Evolutionary conservation across 1,284 basidiomycete genomes (phyloP), one percentile per base, ranked within the genome.

Genomic region (Puccinia novopanici): DNA sequence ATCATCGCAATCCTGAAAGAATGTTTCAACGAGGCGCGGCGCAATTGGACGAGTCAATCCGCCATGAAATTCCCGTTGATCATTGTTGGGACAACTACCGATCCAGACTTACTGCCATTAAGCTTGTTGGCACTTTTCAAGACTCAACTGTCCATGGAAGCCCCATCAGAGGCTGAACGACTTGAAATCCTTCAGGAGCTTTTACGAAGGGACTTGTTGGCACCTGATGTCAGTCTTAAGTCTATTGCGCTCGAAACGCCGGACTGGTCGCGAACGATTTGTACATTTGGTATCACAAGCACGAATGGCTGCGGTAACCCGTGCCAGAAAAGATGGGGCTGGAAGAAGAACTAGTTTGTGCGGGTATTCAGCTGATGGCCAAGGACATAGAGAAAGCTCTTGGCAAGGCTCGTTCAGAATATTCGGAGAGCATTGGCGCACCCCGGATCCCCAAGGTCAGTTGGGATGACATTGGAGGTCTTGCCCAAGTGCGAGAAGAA

Each of bases 381-480:
- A 87, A 87, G 34, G 94, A 98, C 84, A 91, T 97, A 82, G 89
- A 92, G 3, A 82, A 85, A 5, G 94, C 94, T 0, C 87, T 99
- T 15, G 88, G 88, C n/a, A 90, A 91, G 82, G 92, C 93, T 5
- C 89, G 95, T 78, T 88, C 90, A 17, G 89, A 91, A 0, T 97
- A 97, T 86, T 92, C 93, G 22, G 93, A 95, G 84, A 94, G 90
- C 84, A 97, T 99, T 80, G 96, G 96, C 17, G 94, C 95, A 24
- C 97, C 97, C 0, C 95, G 93, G 84, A 99, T 99, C 74, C 97
- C 97, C 0, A 93, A 90, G 82, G 95, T 99, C 0, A 90, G 93
- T 0, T 99, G 97, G 97, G 94, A 98, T 86, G 97, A 99, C 85
- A 92, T 99, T 19, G 97, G 97, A 57, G 97, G 97, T 9, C 88